Evolutionary conservation across 805 yeast species (phyloP).

Genomic region (Saccharomycopsis sp.): DNA sequence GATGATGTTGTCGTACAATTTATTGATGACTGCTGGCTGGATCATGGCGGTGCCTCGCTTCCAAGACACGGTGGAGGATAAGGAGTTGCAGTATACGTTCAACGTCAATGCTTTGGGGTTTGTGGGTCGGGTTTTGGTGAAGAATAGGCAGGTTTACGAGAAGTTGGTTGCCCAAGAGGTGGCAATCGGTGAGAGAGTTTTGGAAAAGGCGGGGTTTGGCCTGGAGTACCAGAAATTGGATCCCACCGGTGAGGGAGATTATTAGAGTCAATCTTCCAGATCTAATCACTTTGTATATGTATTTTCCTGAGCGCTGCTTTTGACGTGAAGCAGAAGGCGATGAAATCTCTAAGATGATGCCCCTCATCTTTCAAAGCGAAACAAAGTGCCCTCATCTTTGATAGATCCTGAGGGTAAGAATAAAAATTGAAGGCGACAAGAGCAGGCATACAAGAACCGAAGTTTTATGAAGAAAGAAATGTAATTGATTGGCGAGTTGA

Average conservation of each 20-base stretch:
- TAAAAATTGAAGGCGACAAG: too few relatives aligned
- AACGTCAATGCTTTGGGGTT: slow-evolving; percentile 73
- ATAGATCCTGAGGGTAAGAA: too few relatives aligned
- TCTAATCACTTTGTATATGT: too few relatives aligned
- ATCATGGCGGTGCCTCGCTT: slow-evolving; percentile 82
- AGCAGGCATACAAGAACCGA: too few relatives aligned
- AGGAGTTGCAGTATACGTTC: slow-evolving; percentile 25
- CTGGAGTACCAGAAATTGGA: slow-evolving; percentile 43
- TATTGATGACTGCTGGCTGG: slow-evolving; percentile 74
- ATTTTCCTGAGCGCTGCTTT: too few relatives aligned
- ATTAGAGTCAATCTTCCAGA: slow-evolving; percentile 2
- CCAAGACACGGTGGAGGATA: slow-evolving; percentile 39
- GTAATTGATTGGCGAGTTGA: too few relatives aligned
- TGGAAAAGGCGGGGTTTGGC: slow-evolving; percentile 60
- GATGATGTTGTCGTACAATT: slow-evolving; percentile 54
- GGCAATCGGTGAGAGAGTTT: slow-evolving; percentile 37
- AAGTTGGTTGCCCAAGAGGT: slow-evolving; percentile 39
- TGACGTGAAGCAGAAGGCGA: too few relatives aligned
- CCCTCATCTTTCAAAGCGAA: too few relatives aligned
- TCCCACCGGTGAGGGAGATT: slow-evolving; percentile 43
- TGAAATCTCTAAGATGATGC: too few relatives aligned
- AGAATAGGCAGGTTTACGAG: slow-evolving; percentile 46
- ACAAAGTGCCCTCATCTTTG: too few relatives aligned
- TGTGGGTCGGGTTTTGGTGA: slow-evolving; percentile 71
- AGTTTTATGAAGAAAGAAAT: too few relatives aligned